Evolutionary conservation across 139 green algal genomes (phyloP), one percentile per base, ranked within the genome.

Genomic region (Trebouxia sp.): DNA sequence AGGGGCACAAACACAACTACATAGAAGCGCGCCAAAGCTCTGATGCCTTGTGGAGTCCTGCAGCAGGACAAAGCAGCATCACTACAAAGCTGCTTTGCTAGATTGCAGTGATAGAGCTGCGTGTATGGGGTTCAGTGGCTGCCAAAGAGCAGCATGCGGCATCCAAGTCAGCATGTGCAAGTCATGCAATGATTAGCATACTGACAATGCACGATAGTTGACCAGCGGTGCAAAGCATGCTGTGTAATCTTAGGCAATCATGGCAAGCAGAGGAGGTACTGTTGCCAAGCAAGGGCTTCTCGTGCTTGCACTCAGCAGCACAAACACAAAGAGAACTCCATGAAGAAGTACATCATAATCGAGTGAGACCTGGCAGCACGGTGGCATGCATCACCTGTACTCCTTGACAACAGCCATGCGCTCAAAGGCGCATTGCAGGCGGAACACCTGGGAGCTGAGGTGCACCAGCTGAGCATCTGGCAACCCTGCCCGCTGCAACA

Each of bases 331-430:
- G 32, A 47, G 15, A 43, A 4, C 20, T 69, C n/a, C 14, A 24
- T 69, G 56, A 24, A 42, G 56, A 11, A 39, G 14, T n/a, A n/a
- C n/a, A n/a, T n/a, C n/a, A n/a, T n/a, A n/a, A n/a, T n/a, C n/a
- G n/a, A n/a, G 1, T 32, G 1, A 69, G 28, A 32, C 17, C 14
- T 9, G 14, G 42, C 8, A 42, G 14, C 11, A 45, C 2, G 10
- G 4, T 26, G 35, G n/a, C 24, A 9, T 0, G 41, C 41, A 20
- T 20, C 17, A 69, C 84, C 88, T 72, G 58, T 88, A 92, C 74
- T 92, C 88, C 80, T 92, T 92, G 26, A 90, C 55, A 28, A 85
- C 83, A 26, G 81, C 72, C 88, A 92, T 83, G 22, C 75, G 77
- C 78, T 91, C 82, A 45, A 90, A 82, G 14, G 45, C 43, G 20